Conservation (phyloP, 805 yeast genomes). For the Candida verbasci region DNA sequence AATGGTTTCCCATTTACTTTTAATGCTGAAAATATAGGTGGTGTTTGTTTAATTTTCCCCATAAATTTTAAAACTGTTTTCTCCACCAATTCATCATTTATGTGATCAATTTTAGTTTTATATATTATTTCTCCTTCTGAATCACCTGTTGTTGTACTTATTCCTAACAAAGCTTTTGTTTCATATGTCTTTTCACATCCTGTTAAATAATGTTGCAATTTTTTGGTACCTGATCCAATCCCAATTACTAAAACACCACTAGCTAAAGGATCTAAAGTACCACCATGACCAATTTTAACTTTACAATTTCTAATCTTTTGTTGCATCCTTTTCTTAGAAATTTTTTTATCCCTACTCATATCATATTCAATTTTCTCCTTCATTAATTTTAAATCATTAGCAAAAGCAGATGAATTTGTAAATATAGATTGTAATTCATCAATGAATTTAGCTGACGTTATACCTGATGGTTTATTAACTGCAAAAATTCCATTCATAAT, state of each 20-base stretch:
- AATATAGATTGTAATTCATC: slow-evolving; percentile 60
- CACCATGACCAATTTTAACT: slow-evolving; percentile 96
- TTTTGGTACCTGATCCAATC: slow-evolving; percentile 87
- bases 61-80: slow-evolving; percentile 57
- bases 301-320: slow-evolving; percentile 47
- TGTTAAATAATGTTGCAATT: slow-evolving; percentile 63
- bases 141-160: slow-evolving; percentile 91
- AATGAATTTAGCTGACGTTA: slow-evolving; percentile 73
- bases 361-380: slow-evolving; percentile 42
- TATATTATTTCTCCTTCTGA: slow-evolving; percentile 78
- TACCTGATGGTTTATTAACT: slow-evolving; percentile 81
- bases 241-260: slow-evolving; percentile 93
- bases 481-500: slow-evolving; percentile 92
- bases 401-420: slow-evolving; percentile 55
- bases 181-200: slow-evolving; percentile 78
- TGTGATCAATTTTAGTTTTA: slow-evolving; percentile 50
- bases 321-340: slow-evolving; percentile 45
- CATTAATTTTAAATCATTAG: slow-evolving; percentile 47
- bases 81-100: slow-evolving; percentile 49
- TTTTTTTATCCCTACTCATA: slow-evolving; percentile 31
- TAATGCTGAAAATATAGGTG: slow-evolving; percentile 92
- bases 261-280: slow-evolving; percentile 93
- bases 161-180: slow-evolving; percentile 82
- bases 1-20: slow-evolving; percentile 93
- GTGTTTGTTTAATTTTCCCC: slow-evolving; percentile 84